phyloP scores from a whole-genome alignment of 73 alveolate species.

The Paramecium tetraurelia region DNA sequence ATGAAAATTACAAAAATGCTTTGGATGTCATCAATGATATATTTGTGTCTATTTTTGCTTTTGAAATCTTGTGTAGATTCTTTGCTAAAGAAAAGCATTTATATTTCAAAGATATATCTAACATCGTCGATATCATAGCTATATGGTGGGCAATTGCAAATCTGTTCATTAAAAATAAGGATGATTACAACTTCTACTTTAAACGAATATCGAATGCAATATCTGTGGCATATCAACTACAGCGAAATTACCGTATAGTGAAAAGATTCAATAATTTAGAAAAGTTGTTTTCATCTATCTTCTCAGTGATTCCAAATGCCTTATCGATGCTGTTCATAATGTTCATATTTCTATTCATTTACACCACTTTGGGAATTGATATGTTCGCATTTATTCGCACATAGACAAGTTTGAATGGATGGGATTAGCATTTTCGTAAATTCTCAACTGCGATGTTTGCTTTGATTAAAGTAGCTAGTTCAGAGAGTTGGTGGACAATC shows the following conservation, averaged over 20 bases:
- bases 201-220: not conserved
- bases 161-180: not conserved
- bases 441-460: slow-evolving; percentile 54
- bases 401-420: slow-evolving; percentile 38
- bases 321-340: slow-evolving; percentile 29
- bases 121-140: not conserved
- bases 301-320: slow-evolving; percentile 45
- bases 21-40: not conserved
- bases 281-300: slow-evolving; percentile 26
- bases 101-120: slow-evolving; percentile 5
- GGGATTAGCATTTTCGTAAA: slow-evolving; percentile 53
- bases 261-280: slow-evolving; percentile 39
- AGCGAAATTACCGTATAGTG: slow-evolving; percentile 5
- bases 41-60: not conserved
- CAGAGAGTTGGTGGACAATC: slow-evolving; percentile 58
- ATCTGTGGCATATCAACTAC: slow-evolving; percentile 8
- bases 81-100: not conserved
- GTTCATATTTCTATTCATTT: slow-evolving; percentile 40
- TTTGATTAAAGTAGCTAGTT: slow-evolving; percentile 52
- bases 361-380: slow-evolving; percentile 52
- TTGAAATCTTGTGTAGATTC: slow-evolving; percentile 17
- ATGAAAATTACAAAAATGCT: not conserved
- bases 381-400: slow-evolving; percentile 52
- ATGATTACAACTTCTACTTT: not conserved
- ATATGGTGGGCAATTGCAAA: slow-evolving; percentile 25